Base-by-base conservation (phyloP, 306 rosid genomes). In the Oxytropis ochrocephala region DNA sequence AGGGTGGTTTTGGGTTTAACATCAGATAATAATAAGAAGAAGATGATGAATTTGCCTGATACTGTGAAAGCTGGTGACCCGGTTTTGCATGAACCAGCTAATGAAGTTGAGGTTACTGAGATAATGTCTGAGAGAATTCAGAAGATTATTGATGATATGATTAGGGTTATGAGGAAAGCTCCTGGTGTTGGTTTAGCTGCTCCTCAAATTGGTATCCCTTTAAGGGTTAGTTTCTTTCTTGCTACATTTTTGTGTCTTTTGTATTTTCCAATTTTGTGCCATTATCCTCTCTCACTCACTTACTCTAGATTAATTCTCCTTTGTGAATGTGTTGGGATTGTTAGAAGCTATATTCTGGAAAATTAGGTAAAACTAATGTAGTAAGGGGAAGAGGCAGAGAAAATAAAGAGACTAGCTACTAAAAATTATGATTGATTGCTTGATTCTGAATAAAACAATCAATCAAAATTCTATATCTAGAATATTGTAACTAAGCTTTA, bases 141-240 rank as follows among this genome's bases (percentile, higher is more conserved):
- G 80, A 93, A 88, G 64, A 90, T 90, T 35, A 81, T 93, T 52
- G 96, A 90, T 75, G 90, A 90, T 61, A 93, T 93, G 98, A 78
- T 93, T 32, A n/a, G 35, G 53, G 88, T 79, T 29, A 88, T 90
- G 97, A 81, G 97, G 56, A 79, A 81, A 8, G 90, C 97, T 79
- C 96, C 97, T 62, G 97, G 97, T 10, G 91, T 93, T 48, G 97
- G 98, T 12, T 85, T 93, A 8, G 96, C 98, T 38, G 98, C 98
- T 80, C 97, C 97, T 4, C 98, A 93, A 79, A 83, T 93, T 79
- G 98, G 98, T 82, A 54, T 93, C 33, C 89, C 98, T 5, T 80
- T 84, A 16, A 80, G 87, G 97, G 97, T 93, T 27, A 29, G 69
- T 76, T 72, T 5, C 7, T 2, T 30, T 71, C 56, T 44, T 65